Evolutionary conservation across 2,329 filamentous ascomycete genomes (phyloP), one percentile per base, ranked within the genome.

Genomic region (Raffaelea arxii): DNA sequence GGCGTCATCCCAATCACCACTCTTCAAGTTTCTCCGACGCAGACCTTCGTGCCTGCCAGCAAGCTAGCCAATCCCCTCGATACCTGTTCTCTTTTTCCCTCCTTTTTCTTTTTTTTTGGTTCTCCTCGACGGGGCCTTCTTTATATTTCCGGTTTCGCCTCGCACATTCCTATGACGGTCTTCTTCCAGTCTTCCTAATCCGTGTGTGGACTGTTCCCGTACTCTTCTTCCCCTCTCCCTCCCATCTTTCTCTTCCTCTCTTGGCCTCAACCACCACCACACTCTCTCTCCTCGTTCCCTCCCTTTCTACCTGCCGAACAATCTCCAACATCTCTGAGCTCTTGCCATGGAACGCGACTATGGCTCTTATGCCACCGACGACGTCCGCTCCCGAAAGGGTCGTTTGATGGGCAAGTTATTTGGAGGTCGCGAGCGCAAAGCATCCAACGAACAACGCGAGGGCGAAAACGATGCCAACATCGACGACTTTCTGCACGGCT

Each of bases 331-430:
- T 16, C 27, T 32, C 27, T 32, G 16, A 10, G 16, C 23, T 24
- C 25, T 25, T 30, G 44, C 43, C 30, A 53, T 54, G 51, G 47
- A 53, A 23, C 48, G 50, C 27, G 46, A 48, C 35, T 44, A 47
- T 47, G 51, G 42, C 46, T 19, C 43, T 25, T 35, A 47, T 6
- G 32, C 46, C 12, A 30, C 44, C 4, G 52, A 54, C 21, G 49
- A 51, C 12, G 21, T 12, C 32, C 45, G 41, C 50, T 69, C 70
- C 30, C 70, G 65, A 59, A 66, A 71, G 55, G 70, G 71, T 56
- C 77, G 78, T 50, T 62, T 82, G 41, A 82, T 82, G 72, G 78
- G 78, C 53, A 80, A 78, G 66, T 66, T 82, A 48, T 80, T 80
- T 56, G 69, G 69, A 47, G 61, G 56, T 42, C 58, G 59, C 57